phyloP scores from a whole-genome alignment of 2,329 filamentous ascomycete genomes.

The Xylariaceae sp. region DNA sequence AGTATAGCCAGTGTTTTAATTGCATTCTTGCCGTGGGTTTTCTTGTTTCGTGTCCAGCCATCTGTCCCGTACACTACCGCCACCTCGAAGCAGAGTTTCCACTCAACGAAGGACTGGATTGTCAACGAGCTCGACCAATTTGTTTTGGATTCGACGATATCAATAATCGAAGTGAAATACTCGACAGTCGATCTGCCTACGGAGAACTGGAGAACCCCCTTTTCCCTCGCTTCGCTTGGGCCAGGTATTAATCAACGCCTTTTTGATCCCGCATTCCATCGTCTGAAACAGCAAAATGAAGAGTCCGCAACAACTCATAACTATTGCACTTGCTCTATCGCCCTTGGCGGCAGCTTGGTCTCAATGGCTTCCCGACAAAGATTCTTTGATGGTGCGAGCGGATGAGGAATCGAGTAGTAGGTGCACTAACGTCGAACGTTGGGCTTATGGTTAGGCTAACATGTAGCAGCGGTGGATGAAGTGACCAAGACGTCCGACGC shows the following conservation, averaged over 20 bases:
- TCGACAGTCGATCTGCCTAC: too few species aligned
- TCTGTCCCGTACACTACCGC: not conserved
- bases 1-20: conserved; percentile 18
- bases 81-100: too few species aligned
- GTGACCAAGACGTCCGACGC: conserved; percentile 7
- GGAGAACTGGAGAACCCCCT: not conserved
- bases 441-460: not conserved
- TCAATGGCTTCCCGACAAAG: conserved; percentile 49
- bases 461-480: not conserved
- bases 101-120: too few species aligned
- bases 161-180: too few species aligned
- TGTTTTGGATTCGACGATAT: too few species aligned
- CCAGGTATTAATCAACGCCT: conserved; percentile 4
- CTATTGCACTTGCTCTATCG: conserved; percentile 49
- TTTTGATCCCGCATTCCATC: conserved; percentile 20
- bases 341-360: conserved; percentile 54
- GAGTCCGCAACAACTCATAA: conserved; percentile 43
- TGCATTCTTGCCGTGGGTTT: conserved; percentile 16
- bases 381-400: conserved; percentile 50
- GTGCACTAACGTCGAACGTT: conserved; percentile 6
- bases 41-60: conserved; percentile 17
- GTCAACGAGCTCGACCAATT: too few species aligned
- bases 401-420: conserved; percentile 32
- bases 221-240: conserved; percentile 9
- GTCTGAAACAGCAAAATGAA: conserved; percentile 42